Base-by-base conservation (phyloP, 2,329 filamentous ascomycete genomes). In the Albophoma yamanashiensis region DNA sequence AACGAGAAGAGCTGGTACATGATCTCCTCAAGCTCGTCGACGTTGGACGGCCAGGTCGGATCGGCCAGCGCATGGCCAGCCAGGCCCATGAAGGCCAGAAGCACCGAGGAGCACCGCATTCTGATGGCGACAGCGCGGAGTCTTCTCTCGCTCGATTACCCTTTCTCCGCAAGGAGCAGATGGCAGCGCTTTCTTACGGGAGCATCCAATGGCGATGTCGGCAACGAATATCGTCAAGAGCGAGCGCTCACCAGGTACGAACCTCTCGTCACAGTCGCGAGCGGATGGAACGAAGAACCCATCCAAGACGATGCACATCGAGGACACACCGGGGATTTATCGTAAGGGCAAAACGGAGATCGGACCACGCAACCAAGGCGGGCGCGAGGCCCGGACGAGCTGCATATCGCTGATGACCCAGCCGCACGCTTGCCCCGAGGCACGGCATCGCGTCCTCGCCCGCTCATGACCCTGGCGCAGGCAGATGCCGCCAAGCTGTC, bases 11-110 rank as follows among this genome's bases (percentile, higher is more conserved):
- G 79, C 65, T 86, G 80, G 66, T 79, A 84, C 75, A 87, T 82
- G 64, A 86, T 80, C 69, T 86, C 84, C 70, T 87, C 84, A 61
- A 87, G 72, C 68, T 87, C 83, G 65, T 87, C 84, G 22, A 78
- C 78, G 15, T 76, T 66, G 2, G 82, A 79, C 2, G 84, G 84
- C 84, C 84, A 87, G 66, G 83, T 87, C 39, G 80, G 81, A 63
- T 81, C 78, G 31, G 82, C 78, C 55, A 64, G 62, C 56, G 67
- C 67, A 22, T 56, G 58, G 61, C 70, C 63, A 56, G 70, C 71
- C 59, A 79, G 68, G 62, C 71, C 74, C 55, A 77, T 65, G 60
- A 77, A 64, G 63, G 67, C 70, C 58, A 76, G 63, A 55, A 76
- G 62, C 36, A 70, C 39, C 12, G 61, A 34, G 25, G 62, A 57